These are phyloP conservation scores for Boletales sp. DNA, from an alignment of 768 basidiomycete genomes.

Conservation along the genomic window DNA sequence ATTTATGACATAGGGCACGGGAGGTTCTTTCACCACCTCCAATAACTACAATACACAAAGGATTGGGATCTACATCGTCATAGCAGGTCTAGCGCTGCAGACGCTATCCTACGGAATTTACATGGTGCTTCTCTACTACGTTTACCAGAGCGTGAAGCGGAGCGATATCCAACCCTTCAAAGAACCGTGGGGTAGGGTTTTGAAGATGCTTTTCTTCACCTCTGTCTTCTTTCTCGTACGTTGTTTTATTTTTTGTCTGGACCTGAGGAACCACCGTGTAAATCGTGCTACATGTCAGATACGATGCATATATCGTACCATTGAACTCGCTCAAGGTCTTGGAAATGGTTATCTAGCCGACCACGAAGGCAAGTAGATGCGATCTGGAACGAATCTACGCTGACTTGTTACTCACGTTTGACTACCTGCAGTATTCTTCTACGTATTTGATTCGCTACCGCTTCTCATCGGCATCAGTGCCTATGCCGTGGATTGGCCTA, in stretches of 20 bases:
- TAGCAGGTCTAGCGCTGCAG: slow-evolving; percentile 26
- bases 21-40: slow-evolving; percentile 17
- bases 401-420: background rate
- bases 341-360: slow-evolving; percentile 15
- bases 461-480: slow-evolving; percentile 22
- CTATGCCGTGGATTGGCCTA: slow-evolving; percentile 28
- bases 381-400: no score
- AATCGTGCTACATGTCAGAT: slow-evolving; percentile 9
- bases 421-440: slow-evolving; percentile 26
- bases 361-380: slow-evolving; percentile 22
- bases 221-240: slow-evolving; percentile 27
- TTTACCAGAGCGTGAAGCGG: slow-evolving; percentile 13
- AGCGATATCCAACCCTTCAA: background rate
- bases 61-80: slow-evolving; percentile 18
- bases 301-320: slow-evolving; percentile 29
- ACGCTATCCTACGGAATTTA: slow-evolving; percentile 23
- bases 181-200: slow-evolving; percentile 17
- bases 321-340: slow-evolving; percentile 17
- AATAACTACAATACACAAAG: background rate
- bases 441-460: slow-evolving; percentile 28
- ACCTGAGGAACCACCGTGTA: no score
- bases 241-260: background rate
- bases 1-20: background rate
- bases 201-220: slow-evolving; percentile 21
- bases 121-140: slow-evolving; percentile 10